phyloP scores from a whole-genome alignment of 2,329 filamentous ascomycete genomes.

The Leptographium flavum region DNA sequence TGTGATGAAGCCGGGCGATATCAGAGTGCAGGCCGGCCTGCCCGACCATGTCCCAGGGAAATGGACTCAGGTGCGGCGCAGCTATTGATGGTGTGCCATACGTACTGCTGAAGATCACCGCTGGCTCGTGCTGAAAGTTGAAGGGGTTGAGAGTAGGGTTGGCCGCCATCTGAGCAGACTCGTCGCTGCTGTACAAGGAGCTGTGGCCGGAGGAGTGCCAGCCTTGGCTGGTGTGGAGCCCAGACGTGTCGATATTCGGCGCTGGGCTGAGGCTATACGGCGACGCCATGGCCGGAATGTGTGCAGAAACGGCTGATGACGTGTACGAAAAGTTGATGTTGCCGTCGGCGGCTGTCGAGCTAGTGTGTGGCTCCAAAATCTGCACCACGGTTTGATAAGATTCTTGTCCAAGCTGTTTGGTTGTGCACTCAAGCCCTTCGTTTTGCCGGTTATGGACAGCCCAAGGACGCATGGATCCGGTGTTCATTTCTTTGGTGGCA shows the following conservation, averaged over 20 bases:
- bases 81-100: not conserved
- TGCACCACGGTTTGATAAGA: conserved; percentile 1
- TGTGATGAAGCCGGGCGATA: not conserved
- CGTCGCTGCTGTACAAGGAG: not conserved
- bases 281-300: not conserved
- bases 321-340: not conserved
- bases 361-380: not conserved
- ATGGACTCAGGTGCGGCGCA: not conserved
- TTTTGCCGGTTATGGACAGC: no score
- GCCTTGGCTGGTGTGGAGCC: not conserved
- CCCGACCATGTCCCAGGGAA: not conserved
- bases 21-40: not conserved
- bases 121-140: not conserved
- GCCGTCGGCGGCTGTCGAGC: not conserved
- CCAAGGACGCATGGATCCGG: no score
- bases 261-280: not conserved
- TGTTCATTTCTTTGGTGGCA: no score
- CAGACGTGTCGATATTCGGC: not conserved
- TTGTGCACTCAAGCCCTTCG: not conserved
- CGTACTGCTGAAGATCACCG: not conserved
- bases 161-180: not conserved
- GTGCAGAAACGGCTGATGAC: not conserved
- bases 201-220: not conserved
- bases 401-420: not conserved
- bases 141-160: conserved; percentile 1